Conservation (phyloP, 1,284 basidiomycete genomes). For the Phenoliferia sp. region DNA sequence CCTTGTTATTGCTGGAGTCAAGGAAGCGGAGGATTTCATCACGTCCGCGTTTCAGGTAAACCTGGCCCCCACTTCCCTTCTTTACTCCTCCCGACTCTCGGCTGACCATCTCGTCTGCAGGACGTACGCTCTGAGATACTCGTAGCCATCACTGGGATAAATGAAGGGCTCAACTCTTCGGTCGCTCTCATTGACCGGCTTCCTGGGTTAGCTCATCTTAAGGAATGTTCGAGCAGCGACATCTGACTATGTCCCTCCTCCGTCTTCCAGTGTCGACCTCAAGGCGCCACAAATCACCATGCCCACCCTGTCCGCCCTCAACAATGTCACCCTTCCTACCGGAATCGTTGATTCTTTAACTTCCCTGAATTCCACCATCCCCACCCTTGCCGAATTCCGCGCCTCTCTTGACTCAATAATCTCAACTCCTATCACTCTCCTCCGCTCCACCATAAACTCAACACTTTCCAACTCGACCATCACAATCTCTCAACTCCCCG, state of each 20-base stretch:
- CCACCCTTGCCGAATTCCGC: constrained; percentile 71
- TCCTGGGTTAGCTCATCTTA: constrained; percentile 42
- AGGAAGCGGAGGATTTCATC: constrained; percentile 65
- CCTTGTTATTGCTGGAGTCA: constrained; percentile 67
- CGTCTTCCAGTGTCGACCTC: constrained; percentile 50
- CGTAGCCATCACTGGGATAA: constrained; percentile 61
- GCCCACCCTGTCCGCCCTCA: constrained; percentile 64
- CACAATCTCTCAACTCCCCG: constrained; percentile 57
- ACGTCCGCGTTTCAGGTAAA: constrained; percentile 52
- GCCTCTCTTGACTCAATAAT: constrained; percentile 65
- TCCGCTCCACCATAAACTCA: constrained; percentile 81
- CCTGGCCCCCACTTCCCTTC: background rate
- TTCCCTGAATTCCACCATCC: constrained; percentile 72
- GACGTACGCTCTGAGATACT: constrained; percentile 64
- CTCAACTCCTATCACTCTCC: constrained; percentile 73
- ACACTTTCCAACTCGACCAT: constrained; percentile 52
- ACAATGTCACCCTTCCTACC: constrained; percentile 76
- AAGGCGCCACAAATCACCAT: constrained; percentile 63
- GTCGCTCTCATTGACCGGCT: constrained; percentile 66
- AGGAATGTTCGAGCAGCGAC: background rate
- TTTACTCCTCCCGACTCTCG: background rate
- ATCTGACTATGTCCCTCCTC: constrained; percentile 42
- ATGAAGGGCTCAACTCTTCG: constrained; percentile 57
- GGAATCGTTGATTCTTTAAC: constrained; percentile 67
- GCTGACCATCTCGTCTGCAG: background rate